These are phyloP conservation scores for Millerago galiae DNA, from an alignment of 805 yeast genomes.

Conservation along the genomic window DNA sequence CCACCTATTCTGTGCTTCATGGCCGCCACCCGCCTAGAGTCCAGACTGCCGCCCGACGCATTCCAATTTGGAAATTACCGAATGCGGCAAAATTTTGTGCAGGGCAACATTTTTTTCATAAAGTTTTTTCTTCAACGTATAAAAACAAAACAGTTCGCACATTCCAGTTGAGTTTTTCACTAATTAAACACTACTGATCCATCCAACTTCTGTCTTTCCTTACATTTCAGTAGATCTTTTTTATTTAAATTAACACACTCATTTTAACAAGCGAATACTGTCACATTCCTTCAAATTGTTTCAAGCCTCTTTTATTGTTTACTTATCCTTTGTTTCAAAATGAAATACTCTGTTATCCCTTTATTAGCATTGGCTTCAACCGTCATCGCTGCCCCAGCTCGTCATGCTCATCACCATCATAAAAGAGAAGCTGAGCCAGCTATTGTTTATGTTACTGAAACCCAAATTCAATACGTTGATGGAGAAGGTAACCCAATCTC, in stretches of 20 bases:
- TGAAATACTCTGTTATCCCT: slow-evolving; percentile 21
- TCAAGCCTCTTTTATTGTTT: background rate
- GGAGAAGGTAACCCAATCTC: slow-evolving; percentile 25
- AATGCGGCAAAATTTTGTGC: slow-evolving; percentile 1
- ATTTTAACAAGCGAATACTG: no score
- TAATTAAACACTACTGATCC: no score
- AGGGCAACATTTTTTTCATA: slow-evolving; percentile 1
- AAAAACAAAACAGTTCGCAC: background rate
- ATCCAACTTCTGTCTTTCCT: slow-evolving; percentile 8
- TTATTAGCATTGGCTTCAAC: slow-evolving; percentile 25
- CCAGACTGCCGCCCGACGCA: background rate
- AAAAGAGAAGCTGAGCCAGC: slow-evolving; percentile 34
- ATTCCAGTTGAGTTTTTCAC: background rate
- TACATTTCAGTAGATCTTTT: background rate
- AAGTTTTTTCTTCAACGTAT: background rate
- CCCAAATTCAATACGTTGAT: slow-evolving; percentile 27
- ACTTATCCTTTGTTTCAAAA: background rate
- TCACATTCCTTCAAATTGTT: background rate
- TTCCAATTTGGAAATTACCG: background rate
- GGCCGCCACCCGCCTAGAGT: no score
- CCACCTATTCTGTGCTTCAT: no score
- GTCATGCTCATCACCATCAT: slow-evolving; percentile 34
- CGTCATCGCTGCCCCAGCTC: slow-evolving; percentile 29
- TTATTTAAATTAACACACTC: background rate
- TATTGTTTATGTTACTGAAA: slow-evolving; percentile 31